A percentile compares a stretch with the other conserved stretches of the same genome.
Evolutionary conservation across 2,329 filamentous ascomycete species (phyloP).

Genomic region (Metarhizium robertsii): DNA sequence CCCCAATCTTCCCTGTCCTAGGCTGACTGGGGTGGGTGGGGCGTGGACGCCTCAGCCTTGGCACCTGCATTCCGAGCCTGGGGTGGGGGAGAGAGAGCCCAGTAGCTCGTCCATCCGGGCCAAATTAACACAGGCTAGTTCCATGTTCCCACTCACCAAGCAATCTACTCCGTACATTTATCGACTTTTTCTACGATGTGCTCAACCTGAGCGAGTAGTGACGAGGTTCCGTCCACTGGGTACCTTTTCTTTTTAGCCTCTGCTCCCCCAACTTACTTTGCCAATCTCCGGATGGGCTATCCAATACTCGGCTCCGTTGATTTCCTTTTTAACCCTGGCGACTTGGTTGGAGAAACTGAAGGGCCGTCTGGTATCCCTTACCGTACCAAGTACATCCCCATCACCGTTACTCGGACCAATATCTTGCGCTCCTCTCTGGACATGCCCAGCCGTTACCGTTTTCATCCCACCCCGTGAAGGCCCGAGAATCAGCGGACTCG

Average conservation of each 20-base stretch:
- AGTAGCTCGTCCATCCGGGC: no score
- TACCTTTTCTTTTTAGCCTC: background rate
- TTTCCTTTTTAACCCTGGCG: background rate
- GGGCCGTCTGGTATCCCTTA: background rate
- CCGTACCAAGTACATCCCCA: background rate
- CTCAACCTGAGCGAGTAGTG: no score
- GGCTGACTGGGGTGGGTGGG: no score
- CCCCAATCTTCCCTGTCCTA: no score
- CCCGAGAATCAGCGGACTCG: background rate
- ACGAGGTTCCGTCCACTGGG: background rate
- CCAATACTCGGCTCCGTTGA: background rate
- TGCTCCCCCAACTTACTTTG: background rate
- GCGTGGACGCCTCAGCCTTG: background rate
- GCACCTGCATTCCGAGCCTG: background rate
- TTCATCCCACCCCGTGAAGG: background rate
- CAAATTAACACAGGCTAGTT: no score
- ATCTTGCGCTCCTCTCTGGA: background rate
- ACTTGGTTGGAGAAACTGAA: background rate
- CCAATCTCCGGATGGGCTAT: background rate
- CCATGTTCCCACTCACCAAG: no score
- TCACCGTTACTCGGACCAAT: background rate
- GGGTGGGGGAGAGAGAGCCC: no score
- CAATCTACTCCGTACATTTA: background rate
- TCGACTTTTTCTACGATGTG: background rate
- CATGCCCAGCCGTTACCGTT: background rate